Percentiles rank a stretch among this genome's conserved stretches.
phyloP scores from a whole-genome alignment of 139 green algal genomes.

The Chlamydomonas sp. region DNA sequence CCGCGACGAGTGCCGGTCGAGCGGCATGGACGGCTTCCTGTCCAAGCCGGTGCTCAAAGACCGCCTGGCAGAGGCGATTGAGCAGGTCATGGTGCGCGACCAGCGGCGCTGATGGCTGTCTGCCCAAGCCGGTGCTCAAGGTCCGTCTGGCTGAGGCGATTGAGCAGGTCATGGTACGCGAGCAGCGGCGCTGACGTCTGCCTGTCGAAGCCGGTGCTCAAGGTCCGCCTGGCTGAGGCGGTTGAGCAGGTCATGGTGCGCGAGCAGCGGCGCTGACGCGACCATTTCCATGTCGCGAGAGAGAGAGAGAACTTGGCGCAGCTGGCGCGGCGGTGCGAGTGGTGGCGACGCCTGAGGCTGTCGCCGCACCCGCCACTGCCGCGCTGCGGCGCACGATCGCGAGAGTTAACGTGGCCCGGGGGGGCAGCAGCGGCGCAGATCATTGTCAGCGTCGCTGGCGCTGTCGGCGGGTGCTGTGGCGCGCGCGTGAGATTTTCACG shows the following conservation, averaged over 20 bases:
- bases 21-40: conserved; percentile 89
- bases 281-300: too few relatives aligned
- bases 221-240: conserved; percentile 50
- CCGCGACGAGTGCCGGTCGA: conserved; percentile 61
- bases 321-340: too few relatives aligned
- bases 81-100: conserved; percentile 47
- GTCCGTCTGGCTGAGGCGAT: conserved; percentile 53
- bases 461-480: too few relatives aligned
- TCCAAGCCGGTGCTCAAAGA: conserved; percentile 75
- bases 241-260: conserved; percentile 34
- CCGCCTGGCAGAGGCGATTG: conserved; percentile 46
- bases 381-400: too few relatives aligned
- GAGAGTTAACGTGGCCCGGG: too few relatives aligned
- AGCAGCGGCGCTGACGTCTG: conserved; percentile 92
- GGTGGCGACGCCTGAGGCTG: too few relatives aligned
- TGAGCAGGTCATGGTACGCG: conserved; percentile 23
- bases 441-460: too few relatives aligned
- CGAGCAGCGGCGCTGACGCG: too few relatives aligned
- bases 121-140: conserved; percentile 77
- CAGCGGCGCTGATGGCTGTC: conserved; percentile 85
- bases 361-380: too few relatives aligned
- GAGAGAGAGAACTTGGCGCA: too few relatives aligned
- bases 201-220: conserved; percentile 76
- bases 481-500: too few relatives aligned
- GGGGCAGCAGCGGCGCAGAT: too few relatives aligned